Base-by-base conservation (phyloP, 2,329 filamentous ascomycete species). In the Colletotrichum lentis region DNA sequence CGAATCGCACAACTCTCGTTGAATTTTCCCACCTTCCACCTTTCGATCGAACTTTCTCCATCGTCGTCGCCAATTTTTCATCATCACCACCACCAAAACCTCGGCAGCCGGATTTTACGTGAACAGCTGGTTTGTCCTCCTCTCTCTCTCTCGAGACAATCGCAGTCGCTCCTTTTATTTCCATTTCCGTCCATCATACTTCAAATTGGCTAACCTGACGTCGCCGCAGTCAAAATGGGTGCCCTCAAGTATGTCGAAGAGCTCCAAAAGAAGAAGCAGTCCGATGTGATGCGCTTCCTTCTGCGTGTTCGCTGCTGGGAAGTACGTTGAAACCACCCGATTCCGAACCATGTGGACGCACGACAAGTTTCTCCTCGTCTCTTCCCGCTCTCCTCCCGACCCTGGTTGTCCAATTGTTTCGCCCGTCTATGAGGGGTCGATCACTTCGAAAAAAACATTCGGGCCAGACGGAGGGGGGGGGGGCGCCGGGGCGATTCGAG, bases 201-300 rank as follows among this genome's bases (percentile, higher is more conserved):
- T 3, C 7, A 35, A 46, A 55, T 41, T 47, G 62, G 72, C 74
- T 76, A 70, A 76, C 71, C 22, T 57, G 58, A 55, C 24, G 59
- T 64, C 35, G 35, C 59, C 71, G 76, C 75, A 87, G 85, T 80
- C 82, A 88, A 95, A 90, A 97, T 97, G 96, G 96, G 96, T 92
- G 95, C 95, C 88, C 93, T 97, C 85, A 99, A 99, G 88, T 99
- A 97, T 89, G 93, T 99, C 87, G 96, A 99, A 91, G 96, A 99
- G 90, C 92, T 99, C 88, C 94, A 97, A 86, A 98, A 99, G 94
- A 97, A 97, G 93, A 99, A 99, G 94, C 96, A 99, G 91, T 97
- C 93, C 84, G 96, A 99, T 90, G 92, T 99, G 82, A 93, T 98
- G 88, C 94, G 94, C 88, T 99, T 99, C 90, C 91, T 99, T 87